Conservation (phyloP, 2,329 filamentous ascomycete genomes). For the Penicillium hesseltinei region DNA sequence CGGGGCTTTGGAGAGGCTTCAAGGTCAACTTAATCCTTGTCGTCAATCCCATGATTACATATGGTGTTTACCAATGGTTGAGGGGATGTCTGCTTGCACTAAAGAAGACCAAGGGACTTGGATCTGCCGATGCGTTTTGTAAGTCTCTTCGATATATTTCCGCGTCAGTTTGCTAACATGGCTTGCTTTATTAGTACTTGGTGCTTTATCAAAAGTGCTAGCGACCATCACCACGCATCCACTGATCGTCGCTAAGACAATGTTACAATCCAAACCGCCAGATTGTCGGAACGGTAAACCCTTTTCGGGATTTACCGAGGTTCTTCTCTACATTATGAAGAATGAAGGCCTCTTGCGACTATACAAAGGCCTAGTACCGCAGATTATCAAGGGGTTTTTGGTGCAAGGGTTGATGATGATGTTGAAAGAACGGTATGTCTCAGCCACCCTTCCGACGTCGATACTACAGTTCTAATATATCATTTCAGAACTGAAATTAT, state of each 20-base stretch:
- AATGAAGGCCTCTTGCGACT: slow-evolving; percentile 9
- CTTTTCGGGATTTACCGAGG: slow-evolving; percentile 14
- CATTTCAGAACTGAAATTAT: background rate
- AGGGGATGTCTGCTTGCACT: no score
- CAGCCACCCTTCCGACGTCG: no score
- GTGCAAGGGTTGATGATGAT: slow-evolving; percentile 16
- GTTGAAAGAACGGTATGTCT: slow-evolving; percentile 12
- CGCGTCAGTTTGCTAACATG: no score
- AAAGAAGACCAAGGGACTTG: background rate
- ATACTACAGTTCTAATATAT: no score
- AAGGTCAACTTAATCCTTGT: no score
- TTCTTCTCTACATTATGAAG: slow-evolving; percentile 7
- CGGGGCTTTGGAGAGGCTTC: no score
- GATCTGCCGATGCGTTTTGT: slow-evolving; percentile 11
- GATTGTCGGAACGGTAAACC: background rate
- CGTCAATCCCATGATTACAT: no score
- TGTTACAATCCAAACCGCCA: slow-evolving; percentile 12
- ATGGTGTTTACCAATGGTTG: no score
- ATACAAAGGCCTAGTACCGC: slow-evolving; percentile 13
- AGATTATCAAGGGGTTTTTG: slow-evolving; percentile 14
- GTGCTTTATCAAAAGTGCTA: slow-evolving; percentile 11
- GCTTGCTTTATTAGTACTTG: background rate
- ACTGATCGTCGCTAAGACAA: slow-evolving; percentile 14
- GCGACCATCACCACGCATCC: slow-evolving; percentile 15
- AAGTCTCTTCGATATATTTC: no score